These are phyloP conservation scores for Trypanosoma rangeli DNA, from an alignment of 208 protist genomes.

Conservation along the genomic window DNA sequence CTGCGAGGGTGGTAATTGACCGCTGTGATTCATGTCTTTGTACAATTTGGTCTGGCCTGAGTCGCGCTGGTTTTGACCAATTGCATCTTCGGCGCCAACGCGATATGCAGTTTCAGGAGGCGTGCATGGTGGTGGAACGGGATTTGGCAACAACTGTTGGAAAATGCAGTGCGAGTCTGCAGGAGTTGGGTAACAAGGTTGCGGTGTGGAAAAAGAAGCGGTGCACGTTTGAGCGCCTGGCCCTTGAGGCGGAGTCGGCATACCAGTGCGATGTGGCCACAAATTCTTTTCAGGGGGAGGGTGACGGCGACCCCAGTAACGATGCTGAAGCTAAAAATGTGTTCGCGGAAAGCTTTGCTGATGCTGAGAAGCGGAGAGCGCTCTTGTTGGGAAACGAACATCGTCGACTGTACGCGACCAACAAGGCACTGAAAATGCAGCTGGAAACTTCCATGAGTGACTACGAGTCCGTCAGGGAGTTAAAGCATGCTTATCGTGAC, in stretches of 20 bases:
- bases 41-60: constrained; percentile 27
- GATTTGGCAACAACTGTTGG: constrained; percentile 12
- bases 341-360: neutral
- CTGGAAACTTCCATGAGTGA: constrained; percentile 9
- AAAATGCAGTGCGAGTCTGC: constrained; percentile 6
- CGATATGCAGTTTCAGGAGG: constrained; percentile 22
- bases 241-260: neutral
- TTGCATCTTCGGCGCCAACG: constrained; percentile 15
- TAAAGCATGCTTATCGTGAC: constrained; percentile 31
- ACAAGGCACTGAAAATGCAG: constrained; percentile 8
- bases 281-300: neutral
- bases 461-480: constrained; percentile 21
- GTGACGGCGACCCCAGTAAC: neutral
- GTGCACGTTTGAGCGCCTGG: constrained; percentile 7
- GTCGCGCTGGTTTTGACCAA: constrained; percentile 18
- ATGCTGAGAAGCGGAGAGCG: neutral
- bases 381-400: constrained; percentile 2
- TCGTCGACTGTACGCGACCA: constrained; percentile 1
- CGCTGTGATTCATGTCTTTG: constrained; percentile 23
- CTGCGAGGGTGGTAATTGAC: constrained; percentile 18
- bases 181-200: constrained; percentile 15
- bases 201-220: constrained; percentile 10
- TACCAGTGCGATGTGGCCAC: neutral
- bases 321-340: neutral
- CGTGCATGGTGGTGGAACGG: constrained; percentile 13